A percentile compares a stretch with the other conserved stretches of the same genome.
Conservation (phyloP, 495 filamentous ascomycete genomes). For the Evansstolkia leycettana region DNA sequence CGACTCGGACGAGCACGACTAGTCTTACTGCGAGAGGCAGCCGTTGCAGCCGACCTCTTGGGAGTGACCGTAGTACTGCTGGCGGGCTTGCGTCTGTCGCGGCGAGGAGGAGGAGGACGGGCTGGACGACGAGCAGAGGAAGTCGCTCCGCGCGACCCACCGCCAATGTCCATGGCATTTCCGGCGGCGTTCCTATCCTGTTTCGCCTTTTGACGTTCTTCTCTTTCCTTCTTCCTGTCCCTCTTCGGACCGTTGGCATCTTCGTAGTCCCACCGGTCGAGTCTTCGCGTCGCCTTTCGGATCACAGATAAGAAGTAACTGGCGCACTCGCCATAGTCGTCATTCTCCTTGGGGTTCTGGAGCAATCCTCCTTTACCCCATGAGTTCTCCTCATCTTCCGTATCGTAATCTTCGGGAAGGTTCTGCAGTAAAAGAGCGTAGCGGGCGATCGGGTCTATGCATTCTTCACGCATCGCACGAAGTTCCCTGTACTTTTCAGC, state of each 20-base stretch:
- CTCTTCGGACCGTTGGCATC: slow-evolving; percentile 35
- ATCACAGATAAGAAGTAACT: slow-evolving; percentile 59
- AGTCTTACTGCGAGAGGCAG: slow-evolving; percentile 18
- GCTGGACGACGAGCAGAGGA: not conserved
- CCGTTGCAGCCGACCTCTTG: slow-evolving; percentile 11
- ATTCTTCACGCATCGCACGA: slow-evolving; percentile 42
- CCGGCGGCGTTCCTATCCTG: slow-evolving; percentile 10
- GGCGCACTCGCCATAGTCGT: slow-evolving; percentile 72
- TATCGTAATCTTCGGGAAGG: slow-evolving; percentile 63
- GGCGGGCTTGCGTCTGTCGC: slow-evolving; percentile 27
- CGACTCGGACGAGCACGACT: slow-evolving; percentile 15
- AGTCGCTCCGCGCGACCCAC: slow-evolving; percentile 10
- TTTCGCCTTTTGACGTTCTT: slow-evolving; percentile 27
- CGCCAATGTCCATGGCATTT: slow-evolving; percentile 3
- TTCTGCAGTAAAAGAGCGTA: slow-evolving; percentile 55
- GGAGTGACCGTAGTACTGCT: slow-evolving; percentile 14
- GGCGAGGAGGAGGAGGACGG: slow-evolving; percentile 14
- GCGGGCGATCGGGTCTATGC: slow-evolving; percentile 48
- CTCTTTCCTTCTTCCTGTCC: slow-evolving; percentile 30
- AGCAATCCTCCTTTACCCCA: slow-evolving; percentile 57
- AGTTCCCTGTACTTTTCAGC: slow-evolving; percentile 49
- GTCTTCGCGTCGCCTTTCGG: slow-evolving; percentile 52
- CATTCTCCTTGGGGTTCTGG: slow-evolving; percentile 49
- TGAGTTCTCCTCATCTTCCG: slow-evolving; percentile 57
- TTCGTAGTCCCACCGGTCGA: slow-evolving; percentile 60